These are phyloP conservation scores for Aspergillus alliaceus DNA, from an alignment of 2,329 filamentous ascomycete genomes.

Conservation along the genomic window DNA sequence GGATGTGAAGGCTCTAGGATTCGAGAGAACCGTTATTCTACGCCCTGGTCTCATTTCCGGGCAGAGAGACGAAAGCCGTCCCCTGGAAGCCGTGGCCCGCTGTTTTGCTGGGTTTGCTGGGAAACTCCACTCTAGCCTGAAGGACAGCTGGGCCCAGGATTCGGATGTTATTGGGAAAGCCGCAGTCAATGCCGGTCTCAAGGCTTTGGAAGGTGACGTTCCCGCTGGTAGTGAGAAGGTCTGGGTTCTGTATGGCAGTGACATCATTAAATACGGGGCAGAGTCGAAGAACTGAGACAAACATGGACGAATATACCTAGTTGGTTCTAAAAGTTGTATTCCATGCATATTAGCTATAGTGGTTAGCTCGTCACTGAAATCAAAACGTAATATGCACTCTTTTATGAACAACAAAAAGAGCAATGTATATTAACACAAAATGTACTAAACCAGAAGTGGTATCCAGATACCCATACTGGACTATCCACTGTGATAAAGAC, in stretches of 20 bases:
- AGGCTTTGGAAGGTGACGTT: constrained; percentile 41
- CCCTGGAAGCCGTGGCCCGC: constrained; percentile 58
- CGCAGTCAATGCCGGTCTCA: constrained; percentile 38
- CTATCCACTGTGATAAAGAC: not conserved
- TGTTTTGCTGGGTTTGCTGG: constrained; percentile 58
- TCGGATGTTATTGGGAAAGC: constrained; percentile 64
- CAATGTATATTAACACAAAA: not conserved
- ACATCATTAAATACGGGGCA: constrained; percentile 36
- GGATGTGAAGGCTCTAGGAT: constrained; percentile 66
- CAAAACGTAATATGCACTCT: not conserved
- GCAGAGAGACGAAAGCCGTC: constrained; percentile 61
- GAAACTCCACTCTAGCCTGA: constrained; percentile 51
- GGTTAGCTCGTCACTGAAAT: not conserved
- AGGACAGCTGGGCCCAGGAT: constrained; percentile 72
- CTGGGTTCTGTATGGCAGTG: constrained; percentile 37
- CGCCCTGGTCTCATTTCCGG: constrained; percentile 77
- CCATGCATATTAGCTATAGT: not conserved
- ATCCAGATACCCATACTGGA: not conserved
- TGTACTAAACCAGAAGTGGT: not conserved
- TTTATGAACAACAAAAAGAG: not conserved
- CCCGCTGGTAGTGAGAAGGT: constrained; percentile 42
- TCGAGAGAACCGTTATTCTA: constrained; percentile 74
- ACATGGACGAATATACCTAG: no score
- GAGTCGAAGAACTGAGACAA: constrained; percentile 6
- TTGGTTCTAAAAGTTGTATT: no score